These are phyloP conservation scores for Naumovozyma castellii DNA, from an alignment of 805 yeast genomes.

Conservation along the genomic window DNA sequence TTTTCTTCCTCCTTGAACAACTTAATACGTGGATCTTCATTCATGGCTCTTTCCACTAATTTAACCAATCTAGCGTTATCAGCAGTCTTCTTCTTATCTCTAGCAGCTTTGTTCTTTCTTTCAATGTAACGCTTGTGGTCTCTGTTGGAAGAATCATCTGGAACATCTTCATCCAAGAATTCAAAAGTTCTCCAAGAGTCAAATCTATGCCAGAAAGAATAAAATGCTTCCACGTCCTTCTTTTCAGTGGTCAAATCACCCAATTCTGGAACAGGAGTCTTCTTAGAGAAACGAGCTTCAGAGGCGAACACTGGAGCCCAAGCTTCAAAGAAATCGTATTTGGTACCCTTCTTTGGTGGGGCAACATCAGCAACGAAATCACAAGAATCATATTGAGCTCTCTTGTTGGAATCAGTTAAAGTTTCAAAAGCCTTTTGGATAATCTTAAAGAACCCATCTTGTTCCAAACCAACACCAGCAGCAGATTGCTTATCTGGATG, in stretches of 20 bases:
- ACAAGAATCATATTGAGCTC: conserved; percentile 92
- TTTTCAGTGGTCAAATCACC: conserved; percentile 63
- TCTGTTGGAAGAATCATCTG: conserved; percentile 98
- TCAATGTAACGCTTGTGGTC: conserved; percentile 98
- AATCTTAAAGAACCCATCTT: conserved; percentile 95
- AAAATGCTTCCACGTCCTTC: conserved; percentile 78
- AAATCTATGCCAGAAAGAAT: conserved; percentile 84
- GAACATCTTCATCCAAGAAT: conserved; percentile 97
- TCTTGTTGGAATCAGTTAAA: conserved; percentile 73
- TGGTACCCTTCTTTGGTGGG: conserved; percentile 67
- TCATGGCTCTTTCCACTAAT: conserved; percentile 76
- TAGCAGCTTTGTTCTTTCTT: conserved; percentile 91
- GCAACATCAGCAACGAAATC: conserved; percentile 78
- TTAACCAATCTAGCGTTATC: conserved; percentile 85
- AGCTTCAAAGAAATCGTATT: conserved; percentile 79
- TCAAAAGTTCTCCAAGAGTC: conserved; percentile 98
- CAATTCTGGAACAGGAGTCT: conserved; percentile 76
- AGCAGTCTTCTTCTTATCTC: conserved; percentile 96
- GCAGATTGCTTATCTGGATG: conserved; percentile 98
- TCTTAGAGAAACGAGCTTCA: conserved; percentile 88
- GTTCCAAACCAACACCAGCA: conserved; percentile 68
- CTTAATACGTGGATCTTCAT: conserved; percentile 92
- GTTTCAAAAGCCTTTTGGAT: conserved; percentile 94
- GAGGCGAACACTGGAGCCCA: conserved; percentile 88
- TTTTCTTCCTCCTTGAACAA: conserved; percentile 87